These are phyloP conservation scores for Fusarium devonianum DNA, from an alignment of 2,329 filamentous ascomycete genomes.

Conservation along the genomic window DNA sequence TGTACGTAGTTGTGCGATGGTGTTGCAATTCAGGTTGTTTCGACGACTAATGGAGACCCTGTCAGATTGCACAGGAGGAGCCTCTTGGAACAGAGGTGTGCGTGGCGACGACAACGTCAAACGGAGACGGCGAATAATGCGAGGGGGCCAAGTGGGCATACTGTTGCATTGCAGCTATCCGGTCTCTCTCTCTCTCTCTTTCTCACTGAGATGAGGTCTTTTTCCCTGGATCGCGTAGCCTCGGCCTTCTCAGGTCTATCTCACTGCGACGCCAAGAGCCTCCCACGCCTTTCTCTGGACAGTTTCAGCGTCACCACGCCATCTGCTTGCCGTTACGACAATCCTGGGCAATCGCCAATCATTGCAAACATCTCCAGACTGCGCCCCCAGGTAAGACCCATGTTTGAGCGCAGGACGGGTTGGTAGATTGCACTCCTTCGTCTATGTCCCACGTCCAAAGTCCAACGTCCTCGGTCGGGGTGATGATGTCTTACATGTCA, in stretches of 20 bases:
- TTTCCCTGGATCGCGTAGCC: no score
- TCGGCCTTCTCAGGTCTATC: no score
- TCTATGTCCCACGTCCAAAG: no score
- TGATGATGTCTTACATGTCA: slow-evolving; percentile 24
- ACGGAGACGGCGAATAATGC: slow-evolving; percentile 15
- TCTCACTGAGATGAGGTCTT: slow-evolving; percentile 7
- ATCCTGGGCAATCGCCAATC: neutral
- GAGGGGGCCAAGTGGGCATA: slow-evolving; percentile 15
- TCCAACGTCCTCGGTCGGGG: slow-evolving; percentile 5
- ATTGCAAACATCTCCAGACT: neutral
- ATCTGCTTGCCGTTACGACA: neutral
- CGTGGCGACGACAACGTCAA: slow-evolving; percentile 28
- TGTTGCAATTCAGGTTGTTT: slow-evolving; percentile 5
- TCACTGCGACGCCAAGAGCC: slow-evolving; percentile 15
- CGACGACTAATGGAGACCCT: slow-evolving; percentile 11
- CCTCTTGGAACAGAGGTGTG: slow-evolving; percentile 11
- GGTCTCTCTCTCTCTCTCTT: slow-evolving; percentile 14
- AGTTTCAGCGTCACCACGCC: slow-evolving; percentile 4
- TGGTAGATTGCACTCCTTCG: slow-evolving; percentile 5
- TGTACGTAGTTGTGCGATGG: slow-evolving; percentile 4
- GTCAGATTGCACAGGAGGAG: slow-evolving; percentile 29
- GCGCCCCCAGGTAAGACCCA: slow-evolving; percentile 1
- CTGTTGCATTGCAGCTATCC: slow-evolving; percentile 33
- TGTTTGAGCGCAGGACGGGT: neutral
- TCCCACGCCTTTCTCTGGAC: slow-evolving; percentile 2